Percentiles rank a stretch among this genome's conserved stretches.
Evolutionary conservation across 2,329 filamentous ascomycete species (phyloP).

Genomic region (Colletotrichum liriopes): DNA sequence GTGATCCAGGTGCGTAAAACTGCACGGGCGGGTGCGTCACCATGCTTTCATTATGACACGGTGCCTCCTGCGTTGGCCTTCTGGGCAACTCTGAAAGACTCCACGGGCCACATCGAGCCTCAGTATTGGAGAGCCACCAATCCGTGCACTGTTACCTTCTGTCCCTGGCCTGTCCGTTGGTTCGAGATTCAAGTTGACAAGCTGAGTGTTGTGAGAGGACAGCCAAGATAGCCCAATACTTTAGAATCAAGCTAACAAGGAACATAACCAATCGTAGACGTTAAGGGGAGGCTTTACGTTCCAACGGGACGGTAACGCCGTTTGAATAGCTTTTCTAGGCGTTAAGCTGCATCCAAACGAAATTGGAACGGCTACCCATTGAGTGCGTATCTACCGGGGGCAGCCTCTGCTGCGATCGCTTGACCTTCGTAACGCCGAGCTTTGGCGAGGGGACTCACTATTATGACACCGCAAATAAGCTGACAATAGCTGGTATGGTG

Average conservation of each 20-base stretch:
- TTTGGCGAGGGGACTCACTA: neutral
- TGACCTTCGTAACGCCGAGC: neutral
- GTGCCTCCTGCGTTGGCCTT: neutral
- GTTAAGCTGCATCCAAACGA: slow-evolving; percentile 4
- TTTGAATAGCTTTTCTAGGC: neutral
- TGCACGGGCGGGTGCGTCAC: neutral
- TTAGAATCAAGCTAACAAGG: neutral
- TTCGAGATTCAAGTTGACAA: neutral
- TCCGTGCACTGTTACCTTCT: neutral
- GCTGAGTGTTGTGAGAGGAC: neutral
- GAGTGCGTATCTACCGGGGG: neutral
- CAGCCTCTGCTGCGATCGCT: too few relatives aligned
- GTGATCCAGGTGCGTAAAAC: neutral
- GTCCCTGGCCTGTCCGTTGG: neutral
- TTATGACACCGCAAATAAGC: neutral
- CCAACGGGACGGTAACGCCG: slow-evolving; percentile 8
- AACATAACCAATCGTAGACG: neutral
- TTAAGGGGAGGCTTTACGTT: neutral
- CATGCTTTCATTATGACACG: neutral
- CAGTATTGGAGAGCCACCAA: neutral
- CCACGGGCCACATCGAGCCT: neutral
- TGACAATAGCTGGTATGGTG: neutral
- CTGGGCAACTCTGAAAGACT: neutral
- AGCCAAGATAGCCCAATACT: slow-evolving; percentile 9
- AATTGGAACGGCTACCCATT: neutral